These are phyloP conservation scores for Ceratocystis destructans DNA, from an alignment of 2,329 filamentous ascomycete genomes.

Conservation along the genomic window DNA sequence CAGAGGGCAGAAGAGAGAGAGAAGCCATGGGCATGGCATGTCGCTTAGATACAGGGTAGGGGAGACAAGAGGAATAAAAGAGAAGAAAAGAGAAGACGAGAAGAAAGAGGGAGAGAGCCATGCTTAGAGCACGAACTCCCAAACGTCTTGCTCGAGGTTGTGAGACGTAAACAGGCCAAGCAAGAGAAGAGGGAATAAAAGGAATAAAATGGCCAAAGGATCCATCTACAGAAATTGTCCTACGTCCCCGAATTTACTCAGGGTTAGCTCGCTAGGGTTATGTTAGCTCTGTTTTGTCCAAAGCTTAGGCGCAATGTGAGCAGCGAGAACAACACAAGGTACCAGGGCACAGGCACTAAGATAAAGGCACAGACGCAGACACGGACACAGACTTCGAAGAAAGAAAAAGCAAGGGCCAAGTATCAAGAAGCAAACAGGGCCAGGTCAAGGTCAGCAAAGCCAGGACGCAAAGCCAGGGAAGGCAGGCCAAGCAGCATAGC, in stretches of 20 bases:
- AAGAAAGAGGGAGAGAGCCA: not conserved
- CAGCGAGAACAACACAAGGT: not conserved
- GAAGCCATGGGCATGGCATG: not conserved
- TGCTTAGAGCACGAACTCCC: not conserved
- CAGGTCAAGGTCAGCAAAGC: not conserved
- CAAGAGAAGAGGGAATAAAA: not conserved
- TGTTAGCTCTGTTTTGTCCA: too few species aligned
- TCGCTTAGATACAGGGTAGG: not conserved
- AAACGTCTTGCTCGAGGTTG: conserved; percentile 1
- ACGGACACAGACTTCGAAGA: not conserved
- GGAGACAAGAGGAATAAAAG: not conserved
- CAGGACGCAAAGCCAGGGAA: not conserved
- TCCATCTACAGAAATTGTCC: too few species aligned
- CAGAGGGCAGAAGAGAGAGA: not conserved
- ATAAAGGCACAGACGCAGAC: not conserved
- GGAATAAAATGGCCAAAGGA: not conserved
- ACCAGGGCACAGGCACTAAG: not conserved
- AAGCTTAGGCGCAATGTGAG: not conserved
- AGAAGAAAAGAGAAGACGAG: not conserved
- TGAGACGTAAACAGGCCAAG: not conserved
- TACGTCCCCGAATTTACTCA: too few species aligned
- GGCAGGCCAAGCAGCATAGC: too few species aligned
- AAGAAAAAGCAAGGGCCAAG: not conserved
- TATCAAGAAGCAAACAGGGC: not conserved
- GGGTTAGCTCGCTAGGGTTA: not conserved